Evolutionary conservation across 306 rosid genomes (phyloP), one percentile per base, ranked within the genome.

Genomic region (Quercus dentata): DNA sequence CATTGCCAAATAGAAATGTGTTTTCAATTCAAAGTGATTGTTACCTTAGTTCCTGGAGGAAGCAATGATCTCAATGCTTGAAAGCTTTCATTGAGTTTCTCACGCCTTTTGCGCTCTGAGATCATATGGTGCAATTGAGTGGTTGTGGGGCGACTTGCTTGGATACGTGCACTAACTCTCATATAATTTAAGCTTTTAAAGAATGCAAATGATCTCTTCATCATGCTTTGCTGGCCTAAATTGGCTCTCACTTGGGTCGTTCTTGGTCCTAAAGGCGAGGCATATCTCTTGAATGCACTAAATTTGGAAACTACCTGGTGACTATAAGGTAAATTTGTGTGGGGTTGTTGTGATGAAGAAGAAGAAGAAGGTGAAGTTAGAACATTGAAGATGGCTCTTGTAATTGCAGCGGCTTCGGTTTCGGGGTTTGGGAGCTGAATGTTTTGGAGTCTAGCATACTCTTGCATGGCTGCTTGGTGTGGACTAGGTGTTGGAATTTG

Each of bases 1-100:
- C 72, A 68, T 35, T 68, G 51, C 52, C n/a, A 33, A 5, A 11
- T 9, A 67, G 51, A 33, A 67, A 67, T 17, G 21, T 6, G 28
- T 21, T 19, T 28, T 64, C 9, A 30, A 14, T 4, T 67, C 25
- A 19, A 33, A n/a, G 20, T 17, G 2, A 54, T 25, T 2, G 14
- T 3, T 85, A 94, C 98, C 97, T 95, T 95, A 20, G 98, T 92
- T 86, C 90, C 96, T 0, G 90, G 89, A 21, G 98, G 98, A 67
- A 95, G 98, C 5, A 91, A 74, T 13, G 97, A 57, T 84, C 90
- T 78, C 83, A 95, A 90, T 13, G 88, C 83, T 56, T 85, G 96
- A 33, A 95, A 95, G 83, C 91, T 92, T 62, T 91, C 92, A 41
- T 91, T 95, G 59, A 95, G 86, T 54, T 92, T 91, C 87, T 90